These are phyloP conservation scores for apple (Malus domestica) DNA, from an alignment of 306 rosid genomes.

Conservation along the genomic window ASM211411v1 NC_041789.1:32144001-32144500, in stretches of 20 bases:
- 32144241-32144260: slow-evolving; percentile 88
- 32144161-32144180: neutral
- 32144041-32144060: slow-evolving; percentile 93
- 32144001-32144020: slow-evolving; percentile 3
- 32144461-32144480: slow-evolving; percentile 93
- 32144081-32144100: slow-evolving; percentile 97
- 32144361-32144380: neutral
- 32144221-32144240: slow-evolving; percentile 89
- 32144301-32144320: slow-evolving; percentile 99
- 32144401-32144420: neutral
- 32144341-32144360: neutral
- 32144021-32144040: slow-evolving; percentile 94
- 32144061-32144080: slow-evolving; percentile 98
- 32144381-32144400: too few relatives aligned
- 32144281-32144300: slow-evolving; percentile 99
- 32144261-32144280: slow-evolving; percentile 92
- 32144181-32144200: neutral
- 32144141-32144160: neutral
- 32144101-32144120: slow-evolving; percentile 13
- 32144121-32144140: slow-evolving; percentile 5
- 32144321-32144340: slow-evolving; percentile 34
- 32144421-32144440: neutral
- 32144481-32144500: slow-evolving; percentile 79
- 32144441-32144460: slow-evolving; percentile 21
- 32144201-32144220: neutral